phyloP scores from a whole-genome alignment of 202 grass and related monocot species.

The Schoenoplectus triqueter region DNA sequence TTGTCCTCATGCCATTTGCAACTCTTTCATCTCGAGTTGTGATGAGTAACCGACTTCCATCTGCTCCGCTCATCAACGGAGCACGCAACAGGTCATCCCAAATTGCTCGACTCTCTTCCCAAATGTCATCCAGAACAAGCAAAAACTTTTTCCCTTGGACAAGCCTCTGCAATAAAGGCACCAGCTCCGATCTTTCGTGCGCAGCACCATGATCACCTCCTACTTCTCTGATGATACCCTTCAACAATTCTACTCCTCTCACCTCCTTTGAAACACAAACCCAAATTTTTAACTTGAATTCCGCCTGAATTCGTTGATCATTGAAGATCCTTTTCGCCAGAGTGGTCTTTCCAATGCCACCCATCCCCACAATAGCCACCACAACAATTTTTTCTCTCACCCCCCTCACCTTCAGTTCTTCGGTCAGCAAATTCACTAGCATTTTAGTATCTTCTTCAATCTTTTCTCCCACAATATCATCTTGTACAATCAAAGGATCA shows the following conservation, averaged over 20 bases:
- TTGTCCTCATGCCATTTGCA: background rate
- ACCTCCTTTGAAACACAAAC: background rate
- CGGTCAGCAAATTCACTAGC: too few species aligned
- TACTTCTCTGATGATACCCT: background rate
- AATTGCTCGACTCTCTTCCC: background rate
- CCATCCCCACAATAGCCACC: too few species aligned
- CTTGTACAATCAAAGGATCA: background rate
- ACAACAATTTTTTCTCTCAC: too few species aligned
- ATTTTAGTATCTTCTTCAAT: too few species aligned
- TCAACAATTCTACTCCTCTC: background rate
- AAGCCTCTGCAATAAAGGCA: background rate
- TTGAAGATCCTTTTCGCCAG: background rate
- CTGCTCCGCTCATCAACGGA: background rate
- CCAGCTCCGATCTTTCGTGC: background rate
- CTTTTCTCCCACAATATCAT: background rate
- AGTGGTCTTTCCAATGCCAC: too few species aligned
- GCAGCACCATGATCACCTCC: background rate
- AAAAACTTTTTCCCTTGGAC: background rate
- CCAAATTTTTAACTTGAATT: conserved; percentile 14
- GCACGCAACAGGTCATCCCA: background rate
- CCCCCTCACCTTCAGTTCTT: too few species aligned
- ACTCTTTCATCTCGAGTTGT: background rate
- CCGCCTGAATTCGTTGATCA: background rate
- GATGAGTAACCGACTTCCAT: background rate
- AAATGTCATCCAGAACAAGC: background rate